These are phyloP conservation scores for Colletotrichum limetticola DNA, from an alignment of 2,329 filamentous ascomycete genomes.

Conservation along the genomic window DNA sequence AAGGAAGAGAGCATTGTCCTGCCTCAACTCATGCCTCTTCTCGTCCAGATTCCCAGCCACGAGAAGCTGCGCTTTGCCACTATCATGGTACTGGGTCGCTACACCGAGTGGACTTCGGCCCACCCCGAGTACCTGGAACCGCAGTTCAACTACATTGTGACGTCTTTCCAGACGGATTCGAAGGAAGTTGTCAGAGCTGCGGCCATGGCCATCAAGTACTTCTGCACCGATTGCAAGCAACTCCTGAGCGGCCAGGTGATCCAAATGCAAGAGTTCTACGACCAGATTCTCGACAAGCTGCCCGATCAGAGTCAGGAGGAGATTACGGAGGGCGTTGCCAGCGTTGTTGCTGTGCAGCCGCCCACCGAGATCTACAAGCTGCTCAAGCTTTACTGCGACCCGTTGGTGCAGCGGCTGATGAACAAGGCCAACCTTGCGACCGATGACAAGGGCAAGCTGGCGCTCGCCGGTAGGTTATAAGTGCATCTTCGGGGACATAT, in stretches of 20 bases:
- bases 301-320: slow-evolving; percentile 92
- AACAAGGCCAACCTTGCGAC: slow-evolving; percentile 85
- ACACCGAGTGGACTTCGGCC: slow-evolving; percentile 97
- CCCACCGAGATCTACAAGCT: slow-evolving; percentile 82
- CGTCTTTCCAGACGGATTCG: slow-evolving; percentile 88
- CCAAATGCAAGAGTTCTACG: slow-evolving; percentile 92
- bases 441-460: slow-evolving; percentile 84
- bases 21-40: slow-evolving; percentile 89
- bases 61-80: slow-evolving; percentile 99
- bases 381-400: slow-evolving; percentile 93
- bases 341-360: slow-evolving; percentile 89
- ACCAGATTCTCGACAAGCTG: slow-evolving; percentile 86
- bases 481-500: background rate
- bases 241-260: slow-evolving; percentile 84
- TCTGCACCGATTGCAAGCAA: slow-evolving; percentile 94
- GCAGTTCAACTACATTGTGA: slow-evolving; percentile 95
- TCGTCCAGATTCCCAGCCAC: slow-evolving; percentile 94
- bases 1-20: slow-evolving; percentile 88
- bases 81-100: slow-evolving; percentile 95
- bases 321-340: slow-evolving; percentile 93
- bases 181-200: slow-evolving; percentile 92
- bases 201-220: slow-evolving; percentile 94
- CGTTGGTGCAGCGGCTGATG: slow-evolving; percentile 87
- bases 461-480: slow-evolving; percentile 77
- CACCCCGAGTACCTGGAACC: slow-evolving; percentile 92